Evolutionary conservation across 2,329 filamentous ascomycete genomes (phyloP).

Genomic region (Bimuria novae-zelandiae): DNA sequence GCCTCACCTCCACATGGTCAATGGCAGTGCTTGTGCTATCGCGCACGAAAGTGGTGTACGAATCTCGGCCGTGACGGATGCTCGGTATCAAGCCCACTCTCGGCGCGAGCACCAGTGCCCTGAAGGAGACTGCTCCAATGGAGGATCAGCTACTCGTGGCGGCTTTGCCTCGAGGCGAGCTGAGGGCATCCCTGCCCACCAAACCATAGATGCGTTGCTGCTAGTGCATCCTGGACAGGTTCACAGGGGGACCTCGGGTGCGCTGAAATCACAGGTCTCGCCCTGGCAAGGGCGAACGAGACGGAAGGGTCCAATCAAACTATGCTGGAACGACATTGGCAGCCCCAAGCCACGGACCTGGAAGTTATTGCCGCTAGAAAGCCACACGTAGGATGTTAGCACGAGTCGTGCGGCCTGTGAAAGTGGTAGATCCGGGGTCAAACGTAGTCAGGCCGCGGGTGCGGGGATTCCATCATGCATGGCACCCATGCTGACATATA

Average conservation of each 20-base stretch:
- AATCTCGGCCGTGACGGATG: not conserved
- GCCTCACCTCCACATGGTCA: conserved; percentile 32
- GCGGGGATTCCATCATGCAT: no score
- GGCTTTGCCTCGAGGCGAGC: conserved; percentile 15
- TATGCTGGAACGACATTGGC: no score
- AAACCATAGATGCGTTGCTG: conserved; percentile 8
- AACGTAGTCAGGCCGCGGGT: conserved; percentile 12
- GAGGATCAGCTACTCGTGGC: not conserved
- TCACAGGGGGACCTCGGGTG: no score
- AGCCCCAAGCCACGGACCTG: conserved; percentile 19
- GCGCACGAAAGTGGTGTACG: no score
- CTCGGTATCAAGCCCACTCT: not conserved
- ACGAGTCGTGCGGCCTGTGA: conserved; percentile 14
- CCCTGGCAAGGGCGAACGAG: not conserved
- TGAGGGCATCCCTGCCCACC: no score
- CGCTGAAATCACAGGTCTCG: conserved; percentile 15
- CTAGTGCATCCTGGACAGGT: not conserved
- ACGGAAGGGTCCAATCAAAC: conserved; percentile 2
- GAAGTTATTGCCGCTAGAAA: conserved; percentile 7
- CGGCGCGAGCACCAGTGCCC: no score
- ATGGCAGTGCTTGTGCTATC: not conserved
- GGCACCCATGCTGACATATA: not conserved
- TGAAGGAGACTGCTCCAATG: no score
- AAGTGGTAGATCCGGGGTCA: conserved; percentile 1
- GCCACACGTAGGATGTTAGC: conserved; percentile 3